Percentiles rank a stretch among this genome's conserved stretches.
Evolutionary conservation across 192 early-diverging fungal genomes (phyloP).

Genomic region (Powellomyces hirtus): DNA sequence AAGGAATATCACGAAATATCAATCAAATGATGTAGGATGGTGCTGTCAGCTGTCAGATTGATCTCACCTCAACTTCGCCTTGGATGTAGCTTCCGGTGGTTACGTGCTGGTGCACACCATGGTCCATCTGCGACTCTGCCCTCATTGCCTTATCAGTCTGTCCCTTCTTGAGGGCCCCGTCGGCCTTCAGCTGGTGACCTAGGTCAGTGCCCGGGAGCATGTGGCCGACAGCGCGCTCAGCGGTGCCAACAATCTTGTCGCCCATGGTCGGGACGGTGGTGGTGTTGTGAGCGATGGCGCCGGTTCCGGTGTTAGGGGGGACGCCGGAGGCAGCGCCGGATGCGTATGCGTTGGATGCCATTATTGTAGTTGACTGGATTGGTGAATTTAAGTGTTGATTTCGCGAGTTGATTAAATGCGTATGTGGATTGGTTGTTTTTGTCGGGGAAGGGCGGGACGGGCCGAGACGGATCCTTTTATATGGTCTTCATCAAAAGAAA

Average conservation of each 20-base stretch:
- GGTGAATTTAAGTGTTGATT: too few species aligned
- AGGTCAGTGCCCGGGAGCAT: slow-evolving; percentile 29
- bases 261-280: slow-evolving; percentile 11
- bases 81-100: slow-evolving; percentile 18
- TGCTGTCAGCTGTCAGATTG: not conserved
- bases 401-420: too few species aligned
- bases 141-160: slow-evolving; percentile 11
- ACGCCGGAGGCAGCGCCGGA: too few species aligned
- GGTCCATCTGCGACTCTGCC: slow-evolving; percentile 29
- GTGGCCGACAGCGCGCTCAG: slow-evolving; percentile 19
- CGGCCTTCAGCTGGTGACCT: slow-evolving; percentile 28
- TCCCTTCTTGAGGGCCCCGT: slow-evolving; percentile 20
- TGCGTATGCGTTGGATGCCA: too few species aligned
- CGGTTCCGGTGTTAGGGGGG: too few species aligned
- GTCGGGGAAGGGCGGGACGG: too few species aligned
- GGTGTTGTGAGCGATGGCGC: too few species aligned
- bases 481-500: too few species aligned
- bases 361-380: too few species aligned
- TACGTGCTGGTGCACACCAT: slow-evolving; percentile 11
- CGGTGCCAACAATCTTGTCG: slow-evolving; percentile 11
- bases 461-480: too few species aligned
- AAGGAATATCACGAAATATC: not conserved
- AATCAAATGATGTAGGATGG: too few species aligned
- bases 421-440: too few species aligned
- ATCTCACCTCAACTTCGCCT: slow-evolving; percentile 5